phyloP scores from a whole-genome alignment of 2,329 filamentous ascomycete genomes.

The Ophiostoma sp. region DNA sequence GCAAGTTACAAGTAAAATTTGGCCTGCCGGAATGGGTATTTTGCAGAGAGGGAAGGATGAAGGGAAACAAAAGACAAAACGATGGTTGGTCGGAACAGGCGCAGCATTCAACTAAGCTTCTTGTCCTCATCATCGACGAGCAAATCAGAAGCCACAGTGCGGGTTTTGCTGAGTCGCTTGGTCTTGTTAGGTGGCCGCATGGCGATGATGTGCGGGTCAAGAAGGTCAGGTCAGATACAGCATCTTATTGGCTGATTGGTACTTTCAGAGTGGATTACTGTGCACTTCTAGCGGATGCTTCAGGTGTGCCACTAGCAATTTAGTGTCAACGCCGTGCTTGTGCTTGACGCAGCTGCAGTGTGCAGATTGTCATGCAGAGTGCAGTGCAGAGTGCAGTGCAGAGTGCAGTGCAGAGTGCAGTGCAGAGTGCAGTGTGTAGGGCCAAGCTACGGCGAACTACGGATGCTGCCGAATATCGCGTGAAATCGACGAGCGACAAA shows the following conservation, averaged over 20 bases:
- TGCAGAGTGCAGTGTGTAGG: neutral
- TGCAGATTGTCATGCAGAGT: no score
- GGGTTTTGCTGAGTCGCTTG: neutral
- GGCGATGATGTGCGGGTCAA: slow-evolving; percentile 2
- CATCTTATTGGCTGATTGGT: neutral
- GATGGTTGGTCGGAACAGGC: slow-evolving; percentile 5
- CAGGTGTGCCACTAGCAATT: neutral
- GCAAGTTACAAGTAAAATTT: no score
- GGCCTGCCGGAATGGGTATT: neutral
- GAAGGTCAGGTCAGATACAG: neutral
- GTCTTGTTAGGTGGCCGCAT: neutral
- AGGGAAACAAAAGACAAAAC: neutral
- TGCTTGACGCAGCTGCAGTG: neutral
- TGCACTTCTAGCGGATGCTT: neutral
- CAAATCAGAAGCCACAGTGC: slow-evolving; percentile 34
- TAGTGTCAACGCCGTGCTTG: neutral
- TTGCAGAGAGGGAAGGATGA: neutral
- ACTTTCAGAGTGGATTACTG: neutral
- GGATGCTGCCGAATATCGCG: neutral
- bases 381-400: neutral
- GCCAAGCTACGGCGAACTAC: neutral
- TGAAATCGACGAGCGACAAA: neutral
- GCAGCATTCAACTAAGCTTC: neutral
- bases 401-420: neutral
- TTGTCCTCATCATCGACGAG: neutral